Evolutionary conservation across 345 rosid species (phyloP).

Genomic region (Rhizophora mangle): DNA sequence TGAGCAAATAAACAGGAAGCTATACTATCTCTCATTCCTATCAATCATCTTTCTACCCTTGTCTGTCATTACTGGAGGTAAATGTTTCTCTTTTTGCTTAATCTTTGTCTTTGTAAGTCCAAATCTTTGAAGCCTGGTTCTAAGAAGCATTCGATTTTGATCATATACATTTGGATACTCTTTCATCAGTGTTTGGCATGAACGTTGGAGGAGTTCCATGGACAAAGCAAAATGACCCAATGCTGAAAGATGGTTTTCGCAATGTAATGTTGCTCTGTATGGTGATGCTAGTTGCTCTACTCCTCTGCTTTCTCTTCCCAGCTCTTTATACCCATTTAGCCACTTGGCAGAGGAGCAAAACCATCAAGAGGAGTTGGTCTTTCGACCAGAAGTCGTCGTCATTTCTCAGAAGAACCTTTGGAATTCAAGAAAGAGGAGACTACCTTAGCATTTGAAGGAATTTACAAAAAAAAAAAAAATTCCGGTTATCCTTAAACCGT

Average conservation of each 20-base stretch:
- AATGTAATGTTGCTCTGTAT: constrained; percentile 79
- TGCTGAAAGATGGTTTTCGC: constrained; percentile 63
- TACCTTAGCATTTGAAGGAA: constrained; percentile 62
- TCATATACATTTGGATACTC: neutral
- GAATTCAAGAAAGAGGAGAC: constrained; percentile 51
- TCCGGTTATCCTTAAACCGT: too few relatives aligned
- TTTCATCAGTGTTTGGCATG: constrained; percentile 80
- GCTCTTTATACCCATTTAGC: constrained; percentile 41
- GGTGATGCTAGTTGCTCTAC: constrained; percentile 48
- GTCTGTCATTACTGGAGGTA: constrained; percentile 95
- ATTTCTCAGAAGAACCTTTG: constrained; percentile 48
- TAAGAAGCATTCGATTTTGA: neutral
- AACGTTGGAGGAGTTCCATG: constrained; percentile 99
- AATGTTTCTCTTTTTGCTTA: neutral
- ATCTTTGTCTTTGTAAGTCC: neutral
- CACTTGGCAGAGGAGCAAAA: constrained; percentile 54
- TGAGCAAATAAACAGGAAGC: constrained; percentile 89
- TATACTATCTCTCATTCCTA: constrained; percentile 92
- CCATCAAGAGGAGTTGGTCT: constrained; percentile 64
- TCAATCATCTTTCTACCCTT: constrained; percentile 91
- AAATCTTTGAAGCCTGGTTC: neutral
- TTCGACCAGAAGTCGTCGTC: constrained; percentile 77
- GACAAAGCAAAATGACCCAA: constrained; percentile 72
- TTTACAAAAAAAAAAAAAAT: too few relatives aligned
- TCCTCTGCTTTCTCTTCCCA: constrained; percentile 73